Evolutionary conservation across 2,329 filamentous ascomycete species (phyloP).

Genomic region (Aaosphaeria arxii): DNA sequence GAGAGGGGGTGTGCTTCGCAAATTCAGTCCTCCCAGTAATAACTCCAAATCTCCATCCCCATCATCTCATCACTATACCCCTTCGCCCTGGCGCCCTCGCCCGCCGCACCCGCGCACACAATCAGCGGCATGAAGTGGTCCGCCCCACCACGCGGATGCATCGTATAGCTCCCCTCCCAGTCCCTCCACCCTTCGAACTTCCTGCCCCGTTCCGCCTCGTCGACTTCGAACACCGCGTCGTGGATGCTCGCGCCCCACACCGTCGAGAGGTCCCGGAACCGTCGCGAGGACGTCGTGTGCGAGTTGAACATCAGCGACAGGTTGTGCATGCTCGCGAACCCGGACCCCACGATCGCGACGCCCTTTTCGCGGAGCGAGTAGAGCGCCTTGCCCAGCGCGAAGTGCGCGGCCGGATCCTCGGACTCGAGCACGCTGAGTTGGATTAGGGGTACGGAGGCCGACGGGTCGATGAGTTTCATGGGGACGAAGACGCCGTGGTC

Average conservation of each 20-base stretch:
- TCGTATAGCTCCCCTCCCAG: constrained; percentile 49
- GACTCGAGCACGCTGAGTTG: constrained; percentile 55
- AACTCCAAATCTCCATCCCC: constrained; percentile 53
- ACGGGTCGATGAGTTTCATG: constrained; percentile 53
- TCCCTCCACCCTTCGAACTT: constrained; percentile 49
- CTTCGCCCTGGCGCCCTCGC: constrained; percentile 39
- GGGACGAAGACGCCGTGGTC: constrained; percentile 62
- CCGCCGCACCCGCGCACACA: constrained; percentile 54
- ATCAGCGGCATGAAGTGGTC: constrained; percentile 61
- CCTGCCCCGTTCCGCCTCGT: constrained; percentile 35
- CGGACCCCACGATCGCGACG: constrained; percentile 60
- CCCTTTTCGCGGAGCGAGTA: constrained; percentile 49
- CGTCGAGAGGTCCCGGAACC: constrained; percentile 28
- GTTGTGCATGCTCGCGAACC: constrained; percentile 60
- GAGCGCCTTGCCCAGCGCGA: constrained; percentile 55
- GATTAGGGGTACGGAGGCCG: constrained; percentile 54
- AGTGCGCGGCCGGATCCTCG: constrained; percentile 50
- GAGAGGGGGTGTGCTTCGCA: no score
- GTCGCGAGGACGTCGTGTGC: constrained; percentile 17
- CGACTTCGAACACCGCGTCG: constrained; percentile 37
- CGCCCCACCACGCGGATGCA: constrained; percentile 54
- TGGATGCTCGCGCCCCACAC: constrained; percentile 50
- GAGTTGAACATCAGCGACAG: constrained; percentile 45
- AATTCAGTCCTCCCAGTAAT: constrained; percentile 50
- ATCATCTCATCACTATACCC: constrained; percentile 50